A percentile compares a stretch with the other conserved stretches of the same genome.
Evolutionary conservation across 2,329 filamentous ascomycete species (phyloP).

Genomic region (Chaetomiaceae sp.): DNA sequence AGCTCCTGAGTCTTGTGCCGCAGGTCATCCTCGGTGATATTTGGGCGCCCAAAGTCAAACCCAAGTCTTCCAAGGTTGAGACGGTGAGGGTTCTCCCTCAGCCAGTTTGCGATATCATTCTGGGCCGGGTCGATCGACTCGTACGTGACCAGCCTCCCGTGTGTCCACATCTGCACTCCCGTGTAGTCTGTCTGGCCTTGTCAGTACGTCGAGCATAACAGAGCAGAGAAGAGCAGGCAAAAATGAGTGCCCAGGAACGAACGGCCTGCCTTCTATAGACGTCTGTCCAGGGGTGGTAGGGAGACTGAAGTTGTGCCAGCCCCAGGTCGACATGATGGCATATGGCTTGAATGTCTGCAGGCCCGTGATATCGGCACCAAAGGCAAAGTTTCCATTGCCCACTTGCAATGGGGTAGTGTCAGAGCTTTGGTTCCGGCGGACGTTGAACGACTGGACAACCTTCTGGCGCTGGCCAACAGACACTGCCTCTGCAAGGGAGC

Average conservation of each 20-base stretch:
- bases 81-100: slow-evolving; percentile 46
- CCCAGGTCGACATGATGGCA: slow-evolving; percentile 44
- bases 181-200: slow-evolving; percentile 34
- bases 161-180: slow-evolving; percentile 41
- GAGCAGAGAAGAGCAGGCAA: no score
- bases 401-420: slow-evolving; percentile 48
- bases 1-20: slow-evolving; percentile 38
- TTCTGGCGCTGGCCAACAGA: slow-evolving; percentile 30
- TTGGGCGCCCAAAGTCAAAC: slow-evolving; percentile 37
- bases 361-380: slow-evolving; percentile 43
- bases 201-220: no score
- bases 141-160: slow-evolving; percentile 39
- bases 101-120: slow-evolving; percentile 39
- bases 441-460: slow-evolving; percentile 41
- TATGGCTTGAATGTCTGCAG: slow-evolving; percentile 44
- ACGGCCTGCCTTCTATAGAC: slow-evolving; percentile 30
- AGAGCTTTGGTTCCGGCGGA: slow-evolving; percentile 43
- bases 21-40: slow-evolving; percentile 39
- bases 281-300: slow-evolving; percentile 38
- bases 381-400: slow-evolving; percentile 47
- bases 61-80: slow-evolving; percentile 47
- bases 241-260: no score
- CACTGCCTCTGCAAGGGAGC: slow-evolving; percentile 20
- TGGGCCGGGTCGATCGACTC: slow-evolving; percentile 39
- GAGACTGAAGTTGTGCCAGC: slow-evolving; percentile 46